phyloP scores from a whole-genome alignment of 371 early-diverging fungal genomes.

The Mucor mucedo region DNA sequence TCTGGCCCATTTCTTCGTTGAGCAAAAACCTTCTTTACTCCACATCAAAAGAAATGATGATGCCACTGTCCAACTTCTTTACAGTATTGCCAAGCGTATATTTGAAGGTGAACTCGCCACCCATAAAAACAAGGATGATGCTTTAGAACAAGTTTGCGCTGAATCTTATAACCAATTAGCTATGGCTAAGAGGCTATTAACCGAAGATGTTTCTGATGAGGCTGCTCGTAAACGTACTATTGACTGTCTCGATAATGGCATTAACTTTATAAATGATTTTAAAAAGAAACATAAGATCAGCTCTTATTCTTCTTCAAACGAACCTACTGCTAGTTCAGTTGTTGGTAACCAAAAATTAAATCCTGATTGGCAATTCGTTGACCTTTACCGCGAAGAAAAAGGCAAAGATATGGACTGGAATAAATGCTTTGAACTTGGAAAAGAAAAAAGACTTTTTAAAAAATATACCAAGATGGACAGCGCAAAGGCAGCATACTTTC shows the following conservation, averaged over 20 bases:
- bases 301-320: constrained; percentile 9
- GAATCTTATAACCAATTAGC: constrained; percentile 14
- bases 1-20: constrained; percentile 21
- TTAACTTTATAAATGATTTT: constrained; percentile 21
- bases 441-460: constrained; percentile 17
- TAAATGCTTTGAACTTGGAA: constrained; percentile 15
- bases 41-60: constrained; percentile 21
- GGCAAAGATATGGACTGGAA: constrained; percentile 19
- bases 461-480: constrained; percentile 12
- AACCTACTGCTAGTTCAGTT: constrained; percentile 6
- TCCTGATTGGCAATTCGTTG: constrained; percentile 24
- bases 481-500: constrained; percentile 18
- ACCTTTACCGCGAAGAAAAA: constrained; percentile 20
- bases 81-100: constrained; percentile 22
- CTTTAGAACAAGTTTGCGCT: constrained; percentile 17
- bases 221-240: constrained; percentile 24
- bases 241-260: constrained; percentile 18
- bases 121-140: constrained; percentile 18
- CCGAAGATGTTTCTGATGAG: constrained; percentile 17
- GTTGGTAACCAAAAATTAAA: constrained; percentile 9
- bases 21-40: constrained; percentile 11
- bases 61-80: constrained; percentile 20
- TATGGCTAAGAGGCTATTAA: constrained; percentile 18
- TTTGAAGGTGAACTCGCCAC: constrained; percentile 19
- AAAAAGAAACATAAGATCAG: constrained; percentile 17